A percentile compares a stretch with the other conserved stretches of the same genome.
These are phyloP conservation scores for Plantago major DNA, from an alignment of 257 asterid genomes.

Conservation along the genomic window DNA sequence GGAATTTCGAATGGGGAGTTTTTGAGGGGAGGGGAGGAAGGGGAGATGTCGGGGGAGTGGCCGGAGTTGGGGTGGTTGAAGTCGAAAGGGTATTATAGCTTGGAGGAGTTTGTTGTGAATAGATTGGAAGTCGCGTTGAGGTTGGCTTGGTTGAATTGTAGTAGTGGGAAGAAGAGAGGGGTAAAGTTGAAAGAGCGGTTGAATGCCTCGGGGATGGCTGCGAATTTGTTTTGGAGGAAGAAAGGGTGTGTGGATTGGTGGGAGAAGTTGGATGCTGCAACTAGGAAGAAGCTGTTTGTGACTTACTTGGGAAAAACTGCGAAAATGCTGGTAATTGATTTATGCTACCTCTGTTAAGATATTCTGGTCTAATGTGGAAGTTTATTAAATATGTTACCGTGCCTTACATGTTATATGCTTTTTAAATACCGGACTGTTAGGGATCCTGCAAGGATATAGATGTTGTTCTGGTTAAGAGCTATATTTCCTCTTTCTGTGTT, in stretches of 20 bases:
- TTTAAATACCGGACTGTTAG: background rate
- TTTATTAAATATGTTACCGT: background rate
- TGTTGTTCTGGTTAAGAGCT: background rate
- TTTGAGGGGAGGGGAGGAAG: slow-evolving; percentile 70
- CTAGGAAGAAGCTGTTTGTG: slow-evolving; percentile 49
- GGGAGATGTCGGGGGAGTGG: slow-evolving; percentile 71
- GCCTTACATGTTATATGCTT: background rate
- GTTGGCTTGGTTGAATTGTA: slow-evolving; percentile 78
- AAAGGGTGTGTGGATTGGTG: slow-evolving; percentile 98
- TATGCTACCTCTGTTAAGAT: background rate
- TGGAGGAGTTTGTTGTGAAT: slow-evolving; percentile 71
- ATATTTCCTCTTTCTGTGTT: background rate
- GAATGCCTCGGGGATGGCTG: slow-evolving; percentile 59
- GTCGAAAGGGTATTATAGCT: slow-evolving; percentile 73
- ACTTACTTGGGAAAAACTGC: slow-evolving; percentile 71
- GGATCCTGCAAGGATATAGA: background rate
- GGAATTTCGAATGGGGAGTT: slow-evolving; percentile 60
- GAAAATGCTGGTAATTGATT: slow-evolving; percentile 56
- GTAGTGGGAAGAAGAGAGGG: slow-evolving; percentile 63
- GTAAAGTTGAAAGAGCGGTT: slow-evolving; percentile 70
- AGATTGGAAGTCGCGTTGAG: slow-evolving; percentile 76
- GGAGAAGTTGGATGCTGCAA: slow-evolving; percentile 69
- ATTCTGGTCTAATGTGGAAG: background rate
- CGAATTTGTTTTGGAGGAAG: slow-evolving; percentile 90
- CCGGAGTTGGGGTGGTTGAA: slow-evolving; percentile 88